Evolutionary conservation across 208 protist species (phyloP).

Genomic region (Acanthamoeba lenticulata): DNA sequence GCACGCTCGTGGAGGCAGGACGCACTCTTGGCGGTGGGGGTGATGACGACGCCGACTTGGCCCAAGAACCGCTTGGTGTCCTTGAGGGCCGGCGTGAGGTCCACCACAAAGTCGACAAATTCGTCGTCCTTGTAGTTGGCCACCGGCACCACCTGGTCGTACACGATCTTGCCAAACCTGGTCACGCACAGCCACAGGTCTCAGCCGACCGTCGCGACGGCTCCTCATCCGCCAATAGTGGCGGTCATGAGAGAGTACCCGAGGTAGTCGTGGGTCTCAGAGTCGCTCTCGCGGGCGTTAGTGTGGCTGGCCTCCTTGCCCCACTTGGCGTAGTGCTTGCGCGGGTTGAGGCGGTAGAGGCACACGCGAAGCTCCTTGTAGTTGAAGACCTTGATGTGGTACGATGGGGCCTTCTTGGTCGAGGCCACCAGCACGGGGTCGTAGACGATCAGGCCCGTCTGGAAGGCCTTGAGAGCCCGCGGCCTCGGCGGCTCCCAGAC

Average conservation of each 20-base stretch:
- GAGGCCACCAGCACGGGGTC: constrained; percentile 45
- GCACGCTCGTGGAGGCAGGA: not conserved
- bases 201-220: not conserved
- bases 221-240: not conserved
- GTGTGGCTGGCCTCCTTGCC: constrained; percentile 33
- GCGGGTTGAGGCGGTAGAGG: constrained; percentile 61
- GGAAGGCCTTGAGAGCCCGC: constrained; percentile 63
- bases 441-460: constrained; percentile 62
- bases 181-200: not conserved
- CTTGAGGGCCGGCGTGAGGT: constrained; percentile 53
- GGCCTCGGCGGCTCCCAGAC: constrained; percentile 65
- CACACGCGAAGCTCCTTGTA: constrained; percentile 68
- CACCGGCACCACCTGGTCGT: constrained; percentile 14
- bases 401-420: constrained; percentile 38
- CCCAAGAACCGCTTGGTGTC: constrained; percentile 3
- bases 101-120: constrained; percentile 64
- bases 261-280: constrained; percentile 62
- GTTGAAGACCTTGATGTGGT: constrained; percentile 66
- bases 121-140: constrained; percentile 59
- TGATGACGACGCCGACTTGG: constrained; percentile 64
- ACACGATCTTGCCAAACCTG: constrained; percentile 63
- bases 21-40: constrained; percentile 40
- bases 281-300: constrained; percentile 30
- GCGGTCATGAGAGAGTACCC: not conserved
- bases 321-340: constrained; percentile 60